Evolutionary conservation across 2,329 filamentous ascomycete genomes (phyloP).

Genomic region (Colletotrichum tropicicola): DNA sequence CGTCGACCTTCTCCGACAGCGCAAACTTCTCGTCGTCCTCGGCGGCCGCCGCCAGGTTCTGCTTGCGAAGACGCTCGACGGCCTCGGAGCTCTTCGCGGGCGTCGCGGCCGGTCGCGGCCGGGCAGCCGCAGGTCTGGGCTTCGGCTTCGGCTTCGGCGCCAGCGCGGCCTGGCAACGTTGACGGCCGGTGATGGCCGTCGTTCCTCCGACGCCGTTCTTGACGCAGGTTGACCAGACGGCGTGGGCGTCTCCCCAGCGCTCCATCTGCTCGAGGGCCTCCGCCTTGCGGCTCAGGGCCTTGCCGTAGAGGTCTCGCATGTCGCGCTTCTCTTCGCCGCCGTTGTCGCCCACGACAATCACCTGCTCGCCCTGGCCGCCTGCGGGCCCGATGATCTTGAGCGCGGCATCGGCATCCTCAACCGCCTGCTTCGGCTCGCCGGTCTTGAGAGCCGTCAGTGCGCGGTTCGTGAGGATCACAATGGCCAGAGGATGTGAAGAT

Average conservation of each 20-base stretch:
- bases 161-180: constrained; percentile 89
- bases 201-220: constrained; percentile 87
- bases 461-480: constrained; percentile 91
- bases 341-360: constrained; percentile 70
- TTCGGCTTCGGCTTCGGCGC: constrained; percentile 69
- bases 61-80: constrained; percentile 81
- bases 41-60: constrained; percentile 85
- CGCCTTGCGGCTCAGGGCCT: constrained; percentile 92
- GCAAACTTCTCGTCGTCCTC: constrained; percentile 95
- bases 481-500: constrained; percentile 80
- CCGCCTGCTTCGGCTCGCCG: constrained; percentile 87
- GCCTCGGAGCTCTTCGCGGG: constrained; percentile 73
- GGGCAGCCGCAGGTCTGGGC: constrained; percentile 47
- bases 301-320: constrained; percentile 93
- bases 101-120: constrained; percentile 50
- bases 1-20: constrained; percentile 86
- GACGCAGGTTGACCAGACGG: constrained; percentile 84
- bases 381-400: constrained; percentile 81
- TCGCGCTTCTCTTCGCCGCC: constrained; percentile 74
- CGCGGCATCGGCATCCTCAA: constrained; percentile 84
- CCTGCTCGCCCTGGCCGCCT: constrained; percentile 81
- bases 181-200: constrained; percentile 84
- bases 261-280: constrained; percentile 97
- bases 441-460: constrained; percentile 91
- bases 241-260: constrained; percentile 85